phyloP scores from a whole-genome alignment of 495 filamentous ascomycete species.

The Penicillium mononematosum region DNA sequence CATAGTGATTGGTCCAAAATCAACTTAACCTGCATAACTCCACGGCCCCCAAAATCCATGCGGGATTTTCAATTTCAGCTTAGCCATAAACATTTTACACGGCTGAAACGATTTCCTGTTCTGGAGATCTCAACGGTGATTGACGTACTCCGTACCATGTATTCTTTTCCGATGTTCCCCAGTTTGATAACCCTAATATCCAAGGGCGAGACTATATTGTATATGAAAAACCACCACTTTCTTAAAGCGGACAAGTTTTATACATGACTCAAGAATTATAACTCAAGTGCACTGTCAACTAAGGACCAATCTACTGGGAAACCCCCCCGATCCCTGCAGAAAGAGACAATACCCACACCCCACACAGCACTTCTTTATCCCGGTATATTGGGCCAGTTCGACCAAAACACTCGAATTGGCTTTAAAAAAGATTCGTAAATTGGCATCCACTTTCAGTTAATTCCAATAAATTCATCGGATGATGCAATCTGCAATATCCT shows the following conservation, averaged over 20 bases:
- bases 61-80: slow-evolving; percentile 8
- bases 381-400: background rate
- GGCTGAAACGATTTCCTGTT: background rate
- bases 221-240: background rate
- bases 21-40: slow-evolving; percentile 1
- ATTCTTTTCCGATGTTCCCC: background rate
- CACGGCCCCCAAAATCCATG: slow-evolving; percentile 14
- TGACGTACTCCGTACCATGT: background rate
- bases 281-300: background rate
- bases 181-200: background rate
- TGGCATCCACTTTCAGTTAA: background rate
- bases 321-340: slow-evolving; percentile 5
- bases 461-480: background rate
- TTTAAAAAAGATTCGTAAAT: background rate
- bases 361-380: background rate
- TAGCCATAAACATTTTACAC: background rate
- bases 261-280: slow-evolving; percentile 4
- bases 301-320: slow-evolving; percentile 2
- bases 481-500: background rate
- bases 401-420: background rate
- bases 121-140: background rate
- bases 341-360: slow-evolving; percentile 1
- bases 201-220: background rate
- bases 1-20: background rate
- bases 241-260: slow-evolving; percentile 1